Evolutionary conservation across 106 monocot genomes (phyloP).

Genomic region (Dendrobium huoshanense): DNA sequence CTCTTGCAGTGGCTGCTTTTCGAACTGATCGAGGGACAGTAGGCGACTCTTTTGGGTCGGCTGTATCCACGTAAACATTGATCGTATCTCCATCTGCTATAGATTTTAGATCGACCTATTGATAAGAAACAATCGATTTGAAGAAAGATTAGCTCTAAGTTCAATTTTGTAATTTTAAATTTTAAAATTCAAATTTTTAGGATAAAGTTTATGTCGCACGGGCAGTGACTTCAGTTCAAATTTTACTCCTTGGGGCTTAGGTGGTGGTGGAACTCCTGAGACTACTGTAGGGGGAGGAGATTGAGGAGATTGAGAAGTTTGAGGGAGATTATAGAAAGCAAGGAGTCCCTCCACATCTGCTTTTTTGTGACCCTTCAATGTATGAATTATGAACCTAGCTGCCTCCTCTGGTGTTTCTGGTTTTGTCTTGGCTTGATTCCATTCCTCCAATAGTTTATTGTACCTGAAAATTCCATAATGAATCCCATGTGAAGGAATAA

Average conservation of each 20-base stretch:
- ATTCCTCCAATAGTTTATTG: conserved; percentile 57
- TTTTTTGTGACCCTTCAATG: conserved; percentile 79
- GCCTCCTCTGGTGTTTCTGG: conserved; percentile 73
- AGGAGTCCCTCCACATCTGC: conserved; percentile 90
- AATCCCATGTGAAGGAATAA: too few relatives aligned
- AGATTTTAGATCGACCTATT: conserved; percentile 60
- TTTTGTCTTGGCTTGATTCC: conserved; percentile 74
- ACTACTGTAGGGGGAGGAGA: conserved; percentile 9
- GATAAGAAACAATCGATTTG: neutral
- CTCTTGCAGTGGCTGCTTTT: conserved; percentile 41
- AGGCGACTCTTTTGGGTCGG: conserved; percentile 44
- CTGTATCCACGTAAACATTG: conserved; percentile 66
- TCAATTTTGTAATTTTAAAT: neutral
- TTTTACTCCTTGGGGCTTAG: conserved; percentile 49
- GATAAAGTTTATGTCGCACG: conserved; percentile 22
- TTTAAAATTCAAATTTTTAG: neutral
- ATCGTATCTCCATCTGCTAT: conserved; percentile 88
- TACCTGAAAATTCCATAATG: conserved; percentile 36
- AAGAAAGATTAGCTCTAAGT: neutral
- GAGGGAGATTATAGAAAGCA: conserved; percentile 68
- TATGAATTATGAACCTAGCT: conserved; percentile 49
- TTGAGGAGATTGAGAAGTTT: conserved; percentile 7
- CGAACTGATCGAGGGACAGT: conserved; percentile 49
- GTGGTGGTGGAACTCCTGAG: conserved; percentile 6
- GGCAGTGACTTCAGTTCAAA: conserved; percentile 78